Evolutionary conservation across 805 yeast species (phyloP), one percentile per base, ranked within the genome.

Genomic region (Kodamaea sagamina): DNA sequence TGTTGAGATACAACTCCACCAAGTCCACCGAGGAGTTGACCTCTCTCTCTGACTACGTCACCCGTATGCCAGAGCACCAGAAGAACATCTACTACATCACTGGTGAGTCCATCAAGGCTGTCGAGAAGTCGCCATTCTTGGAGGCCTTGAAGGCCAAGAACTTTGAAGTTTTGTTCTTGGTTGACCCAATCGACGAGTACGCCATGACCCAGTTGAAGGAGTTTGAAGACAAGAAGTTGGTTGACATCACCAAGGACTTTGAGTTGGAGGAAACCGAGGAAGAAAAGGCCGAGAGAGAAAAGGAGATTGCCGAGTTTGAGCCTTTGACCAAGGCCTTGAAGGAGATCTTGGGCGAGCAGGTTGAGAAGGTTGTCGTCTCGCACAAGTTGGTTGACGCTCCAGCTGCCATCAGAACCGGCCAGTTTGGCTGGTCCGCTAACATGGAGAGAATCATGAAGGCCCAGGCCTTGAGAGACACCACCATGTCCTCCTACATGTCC

Each of bases 361-460:
- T 93, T 63, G 99, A 93, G 81, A 93, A 93, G 81, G 99, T 95
- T 74, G 89, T 90, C 67, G 97, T 93, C 54, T 89, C 98, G 54
- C 95, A 92, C 78, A 89, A 89, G 77, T 82, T 93, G 67, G 89
- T 90, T 61, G 97, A 90, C 66, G 90, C 98, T 47, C 99, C 99
- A 72, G 99, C 99, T 71, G 99, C 99, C 60, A 93, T 93, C 71
- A 89, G 99, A 83, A 93, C 99, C 58, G 98, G 97, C 59, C 98
- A 93, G 79, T 93, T 93, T 72, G 99, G 99, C 72, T 93, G 99
- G 99, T 93, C 99, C 58, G 99, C 99, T 65, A 93, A 93, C 82
- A 93, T 93, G 99, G 99, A 93, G 81, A 92, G 99, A 86, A 93
- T 93, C 82, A 93, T 93, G 99, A 93, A 93, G 82, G 99, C 99